These are phyloP conservation scores for Rhytidiadelphus loreus DNA, from an alignment of 225 moss, liverwort and hornwort species.

Conservation along the genomic window DNA sequence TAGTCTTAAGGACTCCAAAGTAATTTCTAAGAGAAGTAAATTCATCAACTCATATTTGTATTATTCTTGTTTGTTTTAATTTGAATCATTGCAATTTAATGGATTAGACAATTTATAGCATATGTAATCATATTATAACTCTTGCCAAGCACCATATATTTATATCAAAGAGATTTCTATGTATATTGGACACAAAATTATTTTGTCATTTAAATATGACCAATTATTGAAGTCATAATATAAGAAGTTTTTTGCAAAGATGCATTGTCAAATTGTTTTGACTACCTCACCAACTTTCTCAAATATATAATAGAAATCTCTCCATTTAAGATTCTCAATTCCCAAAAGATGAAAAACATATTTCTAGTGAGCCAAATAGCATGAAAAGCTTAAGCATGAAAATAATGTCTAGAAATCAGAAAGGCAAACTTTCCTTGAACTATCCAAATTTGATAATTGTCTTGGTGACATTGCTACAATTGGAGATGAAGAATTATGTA, in stretches of 20 bases:
- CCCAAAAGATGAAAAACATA: neutral
- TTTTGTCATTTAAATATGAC: no score
- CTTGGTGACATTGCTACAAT: neutral
- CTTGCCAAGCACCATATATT: neutral
- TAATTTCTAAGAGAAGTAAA: neutral
- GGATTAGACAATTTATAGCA: neutral
- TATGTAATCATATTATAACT: neutral
- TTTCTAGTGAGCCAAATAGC: neutral
- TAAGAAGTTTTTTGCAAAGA: neutral
- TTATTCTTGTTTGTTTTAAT: neutral
- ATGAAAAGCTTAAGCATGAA: neutral
- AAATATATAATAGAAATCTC: neutral
- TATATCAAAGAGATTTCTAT: neutral
- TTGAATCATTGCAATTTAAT: neutral
- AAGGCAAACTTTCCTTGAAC: neutral
- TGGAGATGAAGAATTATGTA: neutral
- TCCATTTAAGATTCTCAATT: neutral
- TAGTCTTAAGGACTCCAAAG: neutral
- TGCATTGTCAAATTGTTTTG: neutral
- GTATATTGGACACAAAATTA: neutral
- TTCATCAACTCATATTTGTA: neutral
- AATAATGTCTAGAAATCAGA: neutral
- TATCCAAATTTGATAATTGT: neutral
- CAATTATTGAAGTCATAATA: neutral
- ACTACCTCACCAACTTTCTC: neutral